A percentile compares a stretch with the other conserved stretches of the same genome.
Evolutionary conservation across 495 filamentous ascomycete species (phyloP).

Genomic region (Daldinia concentrica): DNA sequence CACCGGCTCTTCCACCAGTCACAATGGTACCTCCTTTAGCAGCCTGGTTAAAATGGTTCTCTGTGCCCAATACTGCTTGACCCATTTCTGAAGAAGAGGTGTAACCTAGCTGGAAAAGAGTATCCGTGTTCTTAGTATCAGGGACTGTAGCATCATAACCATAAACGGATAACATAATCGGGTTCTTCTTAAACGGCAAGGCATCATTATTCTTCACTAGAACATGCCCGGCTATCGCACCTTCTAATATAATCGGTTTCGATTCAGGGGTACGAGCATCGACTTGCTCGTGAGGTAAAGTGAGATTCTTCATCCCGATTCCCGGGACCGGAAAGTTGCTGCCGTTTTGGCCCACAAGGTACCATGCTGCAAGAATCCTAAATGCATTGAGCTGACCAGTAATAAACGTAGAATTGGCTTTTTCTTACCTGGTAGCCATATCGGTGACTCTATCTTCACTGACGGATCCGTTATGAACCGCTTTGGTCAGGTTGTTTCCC

Average conservation of each 20-base stretch:
- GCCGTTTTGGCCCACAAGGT: constrained; percentile 61
- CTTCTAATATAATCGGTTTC: constrained; percentile 53
- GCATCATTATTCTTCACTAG: constrained; percentile 68
- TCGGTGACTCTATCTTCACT: constrained; percentile 61
- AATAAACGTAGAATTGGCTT: not conserved
- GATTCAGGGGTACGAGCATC: constrained; percentile 59
- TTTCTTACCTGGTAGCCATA: constrained; percentile 56
- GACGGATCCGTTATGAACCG: constrained; percentile 61
- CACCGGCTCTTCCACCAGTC: constrained; percentile 62
- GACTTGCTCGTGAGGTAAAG: constrained; percentile 62
- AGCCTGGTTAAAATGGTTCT: constrained; percentile 46
- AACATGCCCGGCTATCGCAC: constrained; percentile 65
- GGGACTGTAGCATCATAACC: constrained; percentile 56
- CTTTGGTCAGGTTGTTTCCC: constrained; percentile 54
- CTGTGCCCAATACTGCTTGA: constrained; percentile 43
- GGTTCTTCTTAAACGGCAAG: constrained; percentile 63
- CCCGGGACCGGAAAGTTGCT: constrained; percentile 58
- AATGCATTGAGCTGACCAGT: constrained; percentile 6
- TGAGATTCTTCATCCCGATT: constrained; percentile 63
- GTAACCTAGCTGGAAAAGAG: constrained; percentile 45
- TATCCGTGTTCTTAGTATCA: constrained; percentile 47
- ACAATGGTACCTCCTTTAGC: constrained; percentile 56
- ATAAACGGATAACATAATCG: constrained; percentile 58
- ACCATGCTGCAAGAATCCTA: constrained; percentile 70
- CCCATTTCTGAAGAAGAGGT: constrained; percentile 48